Conservation (phyloP, 2,329 filamentous ascomycete species). For the Xylariaceae sp. region DNA sequence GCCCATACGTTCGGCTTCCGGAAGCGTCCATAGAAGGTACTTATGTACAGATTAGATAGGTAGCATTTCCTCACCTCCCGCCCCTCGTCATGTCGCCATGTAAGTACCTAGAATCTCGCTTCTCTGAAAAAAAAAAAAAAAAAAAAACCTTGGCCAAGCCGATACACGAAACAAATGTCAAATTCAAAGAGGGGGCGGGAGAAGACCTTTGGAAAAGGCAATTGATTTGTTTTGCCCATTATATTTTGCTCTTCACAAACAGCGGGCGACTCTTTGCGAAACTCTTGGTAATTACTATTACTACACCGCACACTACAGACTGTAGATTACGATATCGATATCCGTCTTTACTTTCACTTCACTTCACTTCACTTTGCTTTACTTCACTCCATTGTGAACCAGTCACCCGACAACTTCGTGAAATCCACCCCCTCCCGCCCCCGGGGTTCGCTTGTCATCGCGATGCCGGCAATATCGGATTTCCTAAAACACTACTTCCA, state of each 20-base stretch:
- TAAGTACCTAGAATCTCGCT: not conserved
- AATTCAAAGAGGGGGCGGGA: not conserved
- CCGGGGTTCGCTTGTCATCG: conserved; percentile 4
- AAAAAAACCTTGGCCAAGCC: too few species aligned
- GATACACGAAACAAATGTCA: not conserved
- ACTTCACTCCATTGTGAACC: not conserved
- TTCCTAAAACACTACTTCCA: conserved; percentile 28
- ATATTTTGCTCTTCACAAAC: not conserved
- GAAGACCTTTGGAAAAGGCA: not conserved
- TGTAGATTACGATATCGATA: not conserved
- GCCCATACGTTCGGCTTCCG: conserved; percentile 5
- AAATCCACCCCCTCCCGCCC: conserved; percentile 5
- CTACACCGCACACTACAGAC: not conserved
- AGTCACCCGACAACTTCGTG: not conserved
- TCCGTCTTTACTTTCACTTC: not conserved
- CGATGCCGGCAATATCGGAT: conserved; percentile 29
- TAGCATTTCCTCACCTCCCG: not conserved
- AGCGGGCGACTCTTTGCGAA: too few species aligned
- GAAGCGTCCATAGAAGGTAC: conserved; percentile 2
- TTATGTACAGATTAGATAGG: not conserved
- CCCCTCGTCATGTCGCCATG: not conserved
- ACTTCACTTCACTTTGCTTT: not conserved
- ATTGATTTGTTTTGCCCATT: not conserved
- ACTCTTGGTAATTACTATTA: too few species aligned
- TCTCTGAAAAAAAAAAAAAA: not conserved